These are phyloP conservation scores for Sporothrix mexicana DNA, from an alignment of 2,329 filamentous ascomycete genomes.

Conservation along the genomic window DNA sequence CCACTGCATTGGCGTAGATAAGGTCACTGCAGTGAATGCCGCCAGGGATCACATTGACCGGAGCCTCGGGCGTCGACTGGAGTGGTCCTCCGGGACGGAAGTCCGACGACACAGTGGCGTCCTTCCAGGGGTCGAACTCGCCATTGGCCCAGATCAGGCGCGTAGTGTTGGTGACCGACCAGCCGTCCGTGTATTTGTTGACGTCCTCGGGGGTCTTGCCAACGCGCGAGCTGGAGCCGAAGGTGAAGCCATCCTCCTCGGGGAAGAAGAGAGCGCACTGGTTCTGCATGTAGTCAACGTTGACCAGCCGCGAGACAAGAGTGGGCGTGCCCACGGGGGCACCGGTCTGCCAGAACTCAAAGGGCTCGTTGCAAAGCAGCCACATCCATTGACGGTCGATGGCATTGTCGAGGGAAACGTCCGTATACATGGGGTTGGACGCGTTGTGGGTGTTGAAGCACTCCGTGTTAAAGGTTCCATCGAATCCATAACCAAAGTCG, in stretches of 20 bases:
- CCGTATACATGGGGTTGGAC: conserved; percentile 50
- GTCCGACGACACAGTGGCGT: conserved; percentile 48
- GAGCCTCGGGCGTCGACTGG: conserved; percentile 45
- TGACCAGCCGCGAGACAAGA: conserved; percentile 49
- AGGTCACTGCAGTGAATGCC: conserved; percentile 52
- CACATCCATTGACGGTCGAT: conserved; percentile 60
- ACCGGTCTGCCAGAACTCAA: conserved; percentile 52
- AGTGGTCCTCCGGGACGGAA: conserved; percentile 49
- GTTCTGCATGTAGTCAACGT: conserved; percentile 48
- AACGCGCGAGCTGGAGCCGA: conserved; percentile 41
- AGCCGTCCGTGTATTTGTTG: conserved; percentile 50
- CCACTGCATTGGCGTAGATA: conserved; percentile 53
- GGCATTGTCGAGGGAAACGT: conserved; percentile 48
- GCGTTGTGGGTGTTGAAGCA: conserved; percentile 56
- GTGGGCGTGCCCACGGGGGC: conserved; percentile 52
- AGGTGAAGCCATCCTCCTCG: conserved; percentile 43
- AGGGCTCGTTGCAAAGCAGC: conserved; percentile 60
- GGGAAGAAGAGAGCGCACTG: conserved; percentile 57
- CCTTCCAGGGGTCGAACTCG: conserved; percentile 50
- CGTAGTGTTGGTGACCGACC: conserved; percentile 49
- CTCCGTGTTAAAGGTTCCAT: conserved; percentile 51
- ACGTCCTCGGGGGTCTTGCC: conserved; percentile 46
- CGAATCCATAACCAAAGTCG: conserved; percentile 52
- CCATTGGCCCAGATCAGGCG: conserved; percentile 51
- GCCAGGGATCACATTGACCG: conserved; percentile 46